Percentiles rank a stretch among this genome's conserved stretches.
Conservation (phyloP, 331 rosid genomes). For the Acacia concinna region DNA sequence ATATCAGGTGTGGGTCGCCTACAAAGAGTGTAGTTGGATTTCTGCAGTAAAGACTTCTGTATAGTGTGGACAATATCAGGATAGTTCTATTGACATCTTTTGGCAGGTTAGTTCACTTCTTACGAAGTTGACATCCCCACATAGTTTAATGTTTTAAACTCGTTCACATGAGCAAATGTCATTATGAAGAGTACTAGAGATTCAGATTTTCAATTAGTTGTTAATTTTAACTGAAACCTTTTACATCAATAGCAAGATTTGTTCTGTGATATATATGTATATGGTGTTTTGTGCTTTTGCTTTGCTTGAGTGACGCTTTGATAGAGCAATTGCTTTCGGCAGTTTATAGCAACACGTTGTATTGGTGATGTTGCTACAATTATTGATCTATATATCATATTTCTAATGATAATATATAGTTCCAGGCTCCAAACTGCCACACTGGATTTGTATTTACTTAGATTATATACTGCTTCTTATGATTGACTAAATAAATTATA, state of each 20-base stretch:
- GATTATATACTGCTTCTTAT: neutral
- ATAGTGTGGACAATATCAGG: too few species aligned
- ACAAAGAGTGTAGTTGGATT: slow-evolving; percentile 73
- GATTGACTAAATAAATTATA: neutral
- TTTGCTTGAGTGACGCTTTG: neutral
- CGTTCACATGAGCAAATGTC: neutral
- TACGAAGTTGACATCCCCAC: slow-evolving; percentile 17
- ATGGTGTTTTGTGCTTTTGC: neutral
- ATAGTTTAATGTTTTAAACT: slow-evolving; percentile 15
- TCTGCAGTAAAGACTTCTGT: too few species aligned
- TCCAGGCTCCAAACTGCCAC: neutral
- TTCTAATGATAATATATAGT: neutral
- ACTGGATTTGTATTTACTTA: neutral
- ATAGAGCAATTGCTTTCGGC: neutral
- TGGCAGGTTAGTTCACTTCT: slow-evolving; percentile 65
- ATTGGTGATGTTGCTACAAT: neutral
- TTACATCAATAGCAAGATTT: neutral
- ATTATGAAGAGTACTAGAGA: neutral
- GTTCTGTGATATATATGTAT: neutral
- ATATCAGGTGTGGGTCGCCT: slow-evolving; percentile 82
- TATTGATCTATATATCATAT: neutral
- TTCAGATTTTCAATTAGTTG: slow-evolving; percentile 3
- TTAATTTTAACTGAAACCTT: neutral
- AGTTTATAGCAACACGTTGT: neutral
- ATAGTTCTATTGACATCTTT: slow-evolving; percentile 59